Base-by-base conservation (phyloP, 495 filamentous ascomycete species). In the Penicillium angulare region DNA sequence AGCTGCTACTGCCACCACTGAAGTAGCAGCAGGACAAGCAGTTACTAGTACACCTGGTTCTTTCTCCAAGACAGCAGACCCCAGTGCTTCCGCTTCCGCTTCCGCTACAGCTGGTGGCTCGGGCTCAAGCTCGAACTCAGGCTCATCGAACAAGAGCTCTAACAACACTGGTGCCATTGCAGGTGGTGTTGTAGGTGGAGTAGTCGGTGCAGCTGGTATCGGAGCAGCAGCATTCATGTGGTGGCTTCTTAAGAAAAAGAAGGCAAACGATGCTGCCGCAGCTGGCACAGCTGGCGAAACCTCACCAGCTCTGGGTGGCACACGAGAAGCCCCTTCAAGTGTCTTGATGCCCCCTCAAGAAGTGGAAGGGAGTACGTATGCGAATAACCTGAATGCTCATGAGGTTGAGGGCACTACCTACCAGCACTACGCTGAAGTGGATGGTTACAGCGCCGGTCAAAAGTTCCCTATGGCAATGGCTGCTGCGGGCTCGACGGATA, bases 181-280 rank as follows among this genome's bases (percentile, higher is more conserved):
- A n/a, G 55, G 55, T 10, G 55, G 49, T 36, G 55, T 53, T 13
- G 55, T 57, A 3, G 55, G 55, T 21, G 50, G 55, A 33, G 55
- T 53, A 3, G 49, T 57, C 3, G 55, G 55, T n/a, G 31, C 47
- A 16, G 55, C 33, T n/a, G 49, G 45, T 12, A 49, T 57, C 20
- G 45, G 23, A 1, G 49, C 49, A 0, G 55, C 55, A 13, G 7
- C 24, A 3, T 45, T 48, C 13, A 53, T 53, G 49, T 49, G 49
- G 21, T 35, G 43, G 38, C 20, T 49, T 7, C 34, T 53, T 12
- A 9, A 36, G 15, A 57, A 57, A 57, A 40, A 53, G 43, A 33
- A 42, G 45, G 26, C 27, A 53, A 29, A 40, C 2, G n/a, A n/a
- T n/a, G n/a, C n/a, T n/a, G n/a, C n/a, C n/a, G n/a, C n/a, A n/a